Evolutionary conservation across 129 eudicot species (phyloP).

Genomic region (Arctium minus): DNA sequence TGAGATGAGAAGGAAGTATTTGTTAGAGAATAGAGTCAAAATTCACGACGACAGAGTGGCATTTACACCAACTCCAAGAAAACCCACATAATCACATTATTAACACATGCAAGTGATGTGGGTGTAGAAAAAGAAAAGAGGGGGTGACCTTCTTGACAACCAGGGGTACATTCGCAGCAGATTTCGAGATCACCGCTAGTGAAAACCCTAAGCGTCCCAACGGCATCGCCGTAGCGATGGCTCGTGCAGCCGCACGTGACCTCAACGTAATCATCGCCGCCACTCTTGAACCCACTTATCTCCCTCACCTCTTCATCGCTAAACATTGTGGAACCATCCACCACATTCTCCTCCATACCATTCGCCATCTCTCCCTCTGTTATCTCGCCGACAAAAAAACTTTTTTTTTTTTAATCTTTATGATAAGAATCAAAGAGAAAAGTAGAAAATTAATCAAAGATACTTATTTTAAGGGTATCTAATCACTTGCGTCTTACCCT

Average conservation of each 20-base stretch:
- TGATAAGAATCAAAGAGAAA: conserved; percentile 8
- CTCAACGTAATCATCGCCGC: conserved; percentile 56
- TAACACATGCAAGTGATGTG: conserved; percentile 24
- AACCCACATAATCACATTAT: conserved; percentile 4
- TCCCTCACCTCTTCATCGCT: conserved; percentile 60
- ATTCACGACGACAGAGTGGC: conserved; percentile 3
- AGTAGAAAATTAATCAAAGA: conserved; percentile 8
- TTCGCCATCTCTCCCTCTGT: conserved; percentile 15
- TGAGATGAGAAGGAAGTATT: conserved; percentile 2
- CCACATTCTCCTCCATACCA: conserved; percentile 8
- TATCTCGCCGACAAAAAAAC: neutral
- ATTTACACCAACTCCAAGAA: conserved; percentile 2
- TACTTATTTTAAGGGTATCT: conserved; percentile 5
- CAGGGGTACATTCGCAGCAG: conserved; percentile 72
- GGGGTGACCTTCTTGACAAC: conserved; percentile 57
- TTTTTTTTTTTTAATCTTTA: neutral
- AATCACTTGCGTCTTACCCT: neutral
- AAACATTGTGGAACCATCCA: conserved; percentile 25
- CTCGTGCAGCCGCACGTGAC: conserved; percentile 86
- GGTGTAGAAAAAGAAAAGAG: neutral
- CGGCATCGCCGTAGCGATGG: conserved; percentile 76
- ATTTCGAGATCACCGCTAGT: conserved; percentile 57
- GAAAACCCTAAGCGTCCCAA: conserved; percentile 79
- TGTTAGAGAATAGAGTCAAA: neutral
- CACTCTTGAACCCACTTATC: conserved; percentile 48